Evolutionary conservation across 345 rosid genomes (phyloP), one percentile per base, ranked within the genome.

Genomic region (Lepidium sativum): DNA sequence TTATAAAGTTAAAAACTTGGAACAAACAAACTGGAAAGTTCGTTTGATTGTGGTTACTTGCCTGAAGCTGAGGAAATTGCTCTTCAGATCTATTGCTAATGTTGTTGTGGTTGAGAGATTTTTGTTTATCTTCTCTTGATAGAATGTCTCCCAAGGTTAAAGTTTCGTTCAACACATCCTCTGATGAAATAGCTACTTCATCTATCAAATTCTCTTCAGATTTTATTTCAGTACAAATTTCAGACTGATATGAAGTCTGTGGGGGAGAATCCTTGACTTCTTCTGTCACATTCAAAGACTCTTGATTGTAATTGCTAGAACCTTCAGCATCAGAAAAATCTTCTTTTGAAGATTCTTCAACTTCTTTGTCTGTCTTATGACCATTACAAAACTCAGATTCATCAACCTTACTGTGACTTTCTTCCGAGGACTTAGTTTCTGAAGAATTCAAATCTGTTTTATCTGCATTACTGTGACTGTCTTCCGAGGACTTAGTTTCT

Each of bases 61-160:
- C 75, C 75, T 71, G 65, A 20, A 48, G 31, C 43, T 31, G 69
- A 63, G 25, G 59, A 54, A 77, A 71, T 10, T 27, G 74, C 23
- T 61, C 75, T 42, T 84, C 66, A 31, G 8, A 53, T 49, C 60
- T 72, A 71, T 60, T 44, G 17, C 18, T 47, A 43, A 18, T 31
- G 35, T 57, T 31, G 35, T 35, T 37, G 39, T 39, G 35, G 65
- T 57, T 13, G 25, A 31, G 29, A 13, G 75, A 37, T 39, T 61
- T 69, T 12, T 68, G 41, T 42, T 73, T 39, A 48, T 39, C 41
- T 60, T 62, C 65, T 54, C 58, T 71, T 47, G 79, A 71, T 32
- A 82, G 74, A 65, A 82, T 55, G 47, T 79, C 83, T 70, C 77
- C 79, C 41, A 84, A 78, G 23, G 88, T 79, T 44, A 75, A 27